Base-by-base conservation (phyloP, 306 rosid genomes). In the Begonia loranthoides region DNA sequence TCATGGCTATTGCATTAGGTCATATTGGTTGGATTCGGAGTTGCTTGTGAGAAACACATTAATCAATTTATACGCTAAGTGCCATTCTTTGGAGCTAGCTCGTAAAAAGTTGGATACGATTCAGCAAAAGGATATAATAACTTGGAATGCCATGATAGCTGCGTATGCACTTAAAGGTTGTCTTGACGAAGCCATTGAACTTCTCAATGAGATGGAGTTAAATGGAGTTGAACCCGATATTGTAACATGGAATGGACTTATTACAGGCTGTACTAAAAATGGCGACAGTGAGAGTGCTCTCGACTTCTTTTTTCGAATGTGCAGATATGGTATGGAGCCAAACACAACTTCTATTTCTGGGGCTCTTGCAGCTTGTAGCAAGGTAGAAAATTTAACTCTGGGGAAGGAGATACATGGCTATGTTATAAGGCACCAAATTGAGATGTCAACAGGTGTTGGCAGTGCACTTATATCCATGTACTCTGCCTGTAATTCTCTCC, bases 331-430 rank as follows among this genome's bases (percentile, higher is more conserved):
- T 21, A 7, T 36, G 16, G 14, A 49, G 38, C 56, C 50, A 2
- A 50, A 60, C 13, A 48, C 21, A 16, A 50, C 55, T 10, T 15
- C 56, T 16, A 13, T 60, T 34, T 50, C 49, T 6, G 55, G 47
- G 41, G 65, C 56, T 17, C 65, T 60, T 17, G 14, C 49, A 5
- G 65, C 65, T 50, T 60, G 65, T 50, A 47, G 49, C 39, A 55
- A 51, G 21, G 41, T 39, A 28, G 51, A 50, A 22, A 54, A 60
- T 50, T 60, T 60, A 45, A 60, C 7, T 22, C 50, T 16, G 9
- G 65, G 65, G 28, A 60, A 36, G 56, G 65, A 49, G 65, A 50
- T 60, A 40, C 65, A 60, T 14, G 56, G 56, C 36, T 59, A 59
- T 51, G 19, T 49, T 9, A 1, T 39, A 50, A 60, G 65, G 56